Base-by-base conservation (phyloP, 2,329 filamentous ascomycete genomes). In the Diaporthe citrichinensis region DNA sequence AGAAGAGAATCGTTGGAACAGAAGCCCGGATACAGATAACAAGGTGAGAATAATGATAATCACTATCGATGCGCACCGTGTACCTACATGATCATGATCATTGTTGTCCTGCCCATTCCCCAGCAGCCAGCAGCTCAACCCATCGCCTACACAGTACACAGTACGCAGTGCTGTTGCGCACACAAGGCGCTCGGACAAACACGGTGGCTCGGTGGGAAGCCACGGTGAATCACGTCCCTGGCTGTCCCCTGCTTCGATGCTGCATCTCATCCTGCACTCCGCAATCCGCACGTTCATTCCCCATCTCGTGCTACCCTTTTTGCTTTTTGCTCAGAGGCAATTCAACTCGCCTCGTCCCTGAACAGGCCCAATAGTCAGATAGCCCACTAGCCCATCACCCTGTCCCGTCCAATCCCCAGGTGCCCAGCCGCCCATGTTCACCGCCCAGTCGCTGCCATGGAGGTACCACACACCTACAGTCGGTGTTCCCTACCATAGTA, bases 231-330 rank as follows among this genome's bases (percentile, higher is more conserved):
- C 65, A 69, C 46, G 31, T 71, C 55, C 10, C 41, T 46, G 15
- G 36, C 61, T 57, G 36, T 25, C 34, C 44, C 51, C 53, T 34
- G 61, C 72, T 69, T 68, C 23, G 46, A 12, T 10, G 39, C 49
- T 57, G 51, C 62, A 55, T 58, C 58, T 65, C 58, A 65, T 31
- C 20, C 39, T 41, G 58, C 71, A 39, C 58, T 55, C 41, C 65
- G 65, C 65, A 69, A 69, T 69, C 28, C 65, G 65, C 65, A 69
- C 65, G 65, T 69, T 55, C 65, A 41, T 69, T 69, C 65, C 49
- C 49, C 65, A 69, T 69, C 31, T 55, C 65, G 12, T 55, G 65
- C 49, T 69, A 28, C 23, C n/a, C 7, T 17, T 53, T 69, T 69
- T 69, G 65, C 65, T 55, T 55, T 65, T 69, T 69, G 65, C 49